phyloP scores from a whole-genome alignment of 805 yeast genomes.

The Lachancea sp. region DNA sequence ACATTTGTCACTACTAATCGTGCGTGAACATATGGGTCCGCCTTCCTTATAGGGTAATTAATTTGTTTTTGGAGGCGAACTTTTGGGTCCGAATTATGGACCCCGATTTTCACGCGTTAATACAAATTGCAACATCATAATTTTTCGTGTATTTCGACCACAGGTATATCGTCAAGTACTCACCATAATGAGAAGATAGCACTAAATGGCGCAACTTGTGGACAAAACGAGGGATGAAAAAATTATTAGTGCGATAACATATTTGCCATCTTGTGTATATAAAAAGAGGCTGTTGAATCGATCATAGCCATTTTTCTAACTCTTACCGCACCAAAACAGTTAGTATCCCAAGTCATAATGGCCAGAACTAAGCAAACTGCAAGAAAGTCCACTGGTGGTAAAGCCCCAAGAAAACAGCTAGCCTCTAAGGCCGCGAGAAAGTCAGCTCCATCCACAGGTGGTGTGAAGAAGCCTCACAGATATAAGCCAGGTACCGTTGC shows the following conservation, averaged over 20 bases:
- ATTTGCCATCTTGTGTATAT: neutral
- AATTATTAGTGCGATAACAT: neutral
- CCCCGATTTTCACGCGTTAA: constrained; percentile 5
- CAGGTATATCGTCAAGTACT: no score
- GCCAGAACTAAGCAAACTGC: constrained; percentile 94
- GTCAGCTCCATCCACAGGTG: constrained; percentile 87
- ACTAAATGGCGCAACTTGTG: neutral
- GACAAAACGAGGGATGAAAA: neutral
- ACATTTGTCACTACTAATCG: neutral
- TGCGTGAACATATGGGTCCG: constrained; percentile 5
- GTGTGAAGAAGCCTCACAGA: constrained; percentile 93
- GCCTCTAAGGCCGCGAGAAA: constrained; percentile 92
- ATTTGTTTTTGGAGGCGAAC: neutral
- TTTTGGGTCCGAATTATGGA: neutral
- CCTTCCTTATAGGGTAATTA: neutral
- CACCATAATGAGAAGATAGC: neutral
- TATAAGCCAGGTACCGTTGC: constrained; percentile 97
- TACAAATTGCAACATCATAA: no score
- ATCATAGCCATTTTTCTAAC: neutral
- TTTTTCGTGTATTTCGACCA: neutral
- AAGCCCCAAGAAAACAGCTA: constrained; percentile 90
- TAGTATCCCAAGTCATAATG: constrained; percentile 41
- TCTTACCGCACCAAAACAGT: neutral
- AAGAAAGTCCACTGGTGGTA: constrained; percentile 93
- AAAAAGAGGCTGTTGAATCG: neutral